phyloP scores from a whole-genome alignment of 2,329 filamentous ascomycete species.

The Dothidotthia symphoricarpi region DNA sequence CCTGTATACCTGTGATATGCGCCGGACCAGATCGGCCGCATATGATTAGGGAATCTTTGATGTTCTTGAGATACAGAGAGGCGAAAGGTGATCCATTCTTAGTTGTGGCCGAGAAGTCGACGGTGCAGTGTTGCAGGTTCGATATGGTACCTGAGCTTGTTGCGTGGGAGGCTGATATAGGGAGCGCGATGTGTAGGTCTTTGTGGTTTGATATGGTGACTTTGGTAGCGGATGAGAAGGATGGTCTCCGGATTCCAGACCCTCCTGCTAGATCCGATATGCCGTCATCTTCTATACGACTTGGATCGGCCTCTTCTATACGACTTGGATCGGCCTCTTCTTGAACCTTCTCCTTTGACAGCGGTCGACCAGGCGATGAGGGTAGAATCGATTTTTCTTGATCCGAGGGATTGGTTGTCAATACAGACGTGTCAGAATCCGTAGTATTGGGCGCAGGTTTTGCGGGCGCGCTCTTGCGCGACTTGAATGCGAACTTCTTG shows the following conservation, averaged over 20 bases:
- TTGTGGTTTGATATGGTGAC: constrained; percentile 66
- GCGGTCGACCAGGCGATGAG: no score
- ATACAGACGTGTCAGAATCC: constrained; percentile 27
- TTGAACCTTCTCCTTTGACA: no score
- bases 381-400: no score
- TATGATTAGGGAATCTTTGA: constrained; percentile 69
- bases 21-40: constrained; percentile 74
- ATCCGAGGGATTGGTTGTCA: no score
- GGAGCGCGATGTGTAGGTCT: constrained; percentile 73
- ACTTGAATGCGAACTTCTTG: constrained; percentile 81
- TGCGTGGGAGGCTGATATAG: constrained; percentile 66
- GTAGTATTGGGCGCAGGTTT: constrained; percentile 58
- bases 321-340: no score
- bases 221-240: constrained; percentile 56
- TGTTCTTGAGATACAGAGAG: constrained; percentile 66
- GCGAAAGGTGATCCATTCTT: constrained; percentile 57
- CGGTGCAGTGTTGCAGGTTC: constrained; percentile 66
- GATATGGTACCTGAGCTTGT: constrained; percentile 73
- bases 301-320: no score
- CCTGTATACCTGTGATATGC: constrained; percentile 73
- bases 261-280: constrained; percentile 7
- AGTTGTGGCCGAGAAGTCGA: constrained; percentile 74
- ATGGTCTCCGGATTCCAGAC: constrained; percentile 47
- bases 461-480: constrained; percentile 52
- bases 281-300: constrained; percentile 1